Conservation (phyloP, 345 rosid species). For the Erodium maritimum region DNA sequence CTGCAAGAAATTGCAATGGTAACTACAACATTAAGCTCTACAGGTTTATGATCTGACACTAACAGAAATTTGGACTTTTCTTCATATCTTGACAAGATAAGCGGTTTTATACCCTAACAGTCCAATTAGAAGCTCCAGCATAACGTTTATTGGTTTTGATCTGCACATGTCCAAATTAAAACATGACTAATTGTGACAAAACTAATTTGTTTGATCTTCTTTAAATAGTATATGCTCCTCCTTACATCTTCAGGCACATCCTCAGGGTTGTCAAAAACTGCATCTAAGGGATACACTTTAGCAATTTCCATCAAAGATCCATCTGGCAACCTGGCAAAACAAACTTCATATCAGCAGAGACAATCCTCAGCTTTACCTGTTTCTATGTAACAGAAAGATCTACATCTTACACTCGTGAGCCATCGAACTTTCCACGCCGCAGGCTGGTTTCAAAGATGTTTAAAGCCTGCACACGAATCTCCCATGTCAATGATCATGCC, state of each 20-base stretch:
- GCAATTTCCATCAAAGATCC: slow-evolving; percentile 90
- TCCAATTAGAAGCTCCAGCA: slow-evolving; percentile 91
- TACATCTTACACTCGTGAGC: slow-evolving; percentile 72
- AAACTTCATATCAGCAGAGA: slow-evolving; percentile 6
- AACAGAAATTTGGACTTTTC: neutral
- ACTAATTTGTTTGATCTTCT: neutral
- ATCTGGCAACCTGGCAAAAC: slow-evolving; percentile 59
- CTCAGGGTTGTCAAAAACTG: slow-evolving; percentile 66
- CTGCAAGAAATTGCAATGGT: slow-evolving; percentile 28
- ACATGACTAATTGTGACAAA: neutral
- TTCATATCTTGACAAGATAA: neutral
- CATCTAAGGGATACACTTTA: slow-evolving; percentile 89
- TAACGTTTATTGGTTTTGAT: slow-evolving; percentile 76
- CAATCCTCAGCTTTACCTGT: neutral
- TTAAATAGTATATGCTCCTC: slow-evolving; percentile 5
- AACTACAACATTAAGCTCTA: slow-evolving; percentile 5
- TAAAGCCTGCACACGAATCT: slow-evolving; percentile 52
- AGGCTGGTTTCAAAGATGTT: slow-evolving; percentile 89
- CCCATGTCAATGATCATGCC: slow-evolving; percentile 7
- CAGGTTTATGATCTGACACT: neutral
- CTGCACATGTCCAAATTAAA: slow-evolving; percentile 30
- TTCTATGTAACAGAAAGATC: slow-evolving; percentile 1
- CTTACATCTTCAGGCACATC: slow-evolving; percentile 93
- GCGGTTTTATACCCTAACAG: slow-evolving; percentile 53
- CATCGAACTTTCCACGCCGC: slow-evolving; percentile 90